Conservation (phyloP, 306 rosid species). For the Myrica gale region DNA sequence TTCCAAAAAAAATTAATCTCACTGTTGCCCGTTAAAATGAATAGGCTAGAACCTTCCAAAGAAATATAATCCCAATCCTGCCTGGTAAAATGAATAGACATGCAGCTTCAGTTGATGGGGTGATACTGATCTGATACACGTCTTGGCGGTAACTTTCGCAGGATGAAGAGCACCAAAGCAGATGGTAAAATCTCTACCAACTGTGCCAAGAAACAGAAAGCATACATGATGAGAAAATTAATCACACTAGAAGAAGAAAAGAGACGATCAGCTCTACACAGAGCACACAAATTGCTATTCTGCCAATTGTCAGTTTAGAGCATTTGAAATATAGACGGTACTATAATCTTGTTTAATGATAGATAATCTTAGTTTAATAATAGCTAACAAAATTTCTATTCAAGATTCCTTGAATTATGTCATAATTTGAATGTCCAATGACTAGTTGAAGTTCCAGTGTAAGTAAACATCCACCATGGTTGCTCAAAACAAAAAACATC, state of each 20-base stretch:
- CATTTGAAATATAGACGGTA: neutral
- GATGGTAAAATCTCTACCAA: slow-evolving; percentile 76
- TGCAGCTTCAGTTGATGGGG: slow-evolving; percentile 51
- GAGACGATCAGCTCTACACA: neutral
- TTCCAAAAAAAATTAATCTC: neutral
- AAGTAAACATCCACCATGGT: neutral
- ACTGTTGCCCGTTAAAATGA: neutral
- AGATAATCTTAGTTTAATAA: no score
- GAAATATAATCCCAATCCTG: neutral
- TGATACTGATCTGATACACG: slow-evolving; percentile 72
- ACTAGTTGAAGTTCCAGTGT: neutral
- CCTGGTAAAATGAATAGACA: slow-evolving; percentile 12
- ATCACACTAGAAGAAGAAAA: neutral
- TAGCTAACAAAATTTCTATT: no score
- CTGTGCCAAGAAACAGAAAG: slow-evolving; percentile 30
- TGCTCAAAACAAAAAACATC: neutral
- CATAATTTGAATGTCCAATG: no score
- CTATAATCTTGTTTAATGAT: no score
- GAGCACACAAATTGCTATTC: neutral
- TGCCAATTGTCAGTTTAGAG: neutral
- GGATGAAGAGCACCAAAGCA: slow-evolving; percentile 64
- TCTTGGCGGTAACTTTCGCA: slow-evolving; percentile 71
- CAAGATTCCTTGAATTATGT: no score
- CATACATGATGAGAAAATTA: neutral
- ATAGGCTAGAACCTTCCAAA: neutral